phyloP scores from a whole-genome alignment of 306 rosid genomes.

The Pyrus pyrifolia region DNA sequence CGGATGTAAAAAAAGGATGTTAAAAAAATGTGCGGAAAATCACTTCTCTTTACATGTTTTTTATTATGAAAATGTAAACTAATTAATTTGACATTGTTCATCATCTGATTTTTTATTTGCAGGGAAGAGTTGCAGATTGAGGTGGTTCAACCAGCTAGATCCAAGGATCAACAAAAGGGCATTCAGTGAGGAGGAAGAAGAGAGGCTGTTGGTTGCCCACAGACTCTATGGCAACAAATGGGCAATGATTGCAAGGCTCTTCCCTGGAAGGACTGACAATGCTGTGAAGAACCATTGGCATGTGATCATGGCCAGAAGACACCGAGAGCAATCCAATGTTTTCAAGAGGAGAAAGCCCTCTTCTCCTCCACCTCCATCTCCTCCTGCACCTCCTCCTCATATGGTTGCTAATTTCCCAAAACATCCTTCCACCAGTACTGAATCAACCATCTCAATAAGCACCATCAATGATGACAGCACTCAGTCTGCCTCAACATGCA shows the following conservation, averaged over 20 bases:
- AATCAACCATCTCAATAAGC: conserved; percentile 49
- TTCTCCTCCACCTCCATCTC: conserved; percentile 8
- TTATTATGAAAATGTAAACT: not conserved
- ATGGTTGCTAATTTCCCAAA: conserved; percentile 14
- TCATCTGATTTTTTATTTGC: not conserved
- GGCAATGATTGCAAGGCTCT: conserved; percentile 80
- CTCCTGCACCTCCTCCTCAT: conserved; percentile 7
- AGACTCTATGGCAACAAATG: conserved; percentile 79
- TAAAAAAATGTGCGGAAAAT: too few species aligned
- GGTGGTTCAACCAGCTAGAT: conserved; percentile 92
- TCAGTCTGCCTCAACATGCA: conserved; percentile 51
- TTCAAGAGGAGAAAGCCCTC: conserved; percentile 50
- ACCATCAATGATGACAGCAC: conserved; percentile 31
- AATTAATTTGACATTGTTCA: not conserved
- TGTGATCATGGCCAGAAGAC: conserved; percentile 78
- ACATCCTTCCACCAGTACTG: conserved; percentile 35
- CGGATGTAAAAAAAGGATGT: not conserved
- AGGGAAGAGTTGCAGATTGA: conserved; percentile 93
- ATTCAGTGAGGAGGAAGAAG: conserved; percentile 74
- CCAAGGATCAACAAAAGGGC: conserved; percentile 70
- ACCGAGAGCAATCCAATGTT: conserved; percentile 49
- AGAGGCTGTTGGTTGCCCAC: conserved; percentile 54
- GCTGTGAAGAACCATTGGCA: conserved; percentile 97
- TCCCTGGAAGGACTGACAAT: conserved; percentile 91
- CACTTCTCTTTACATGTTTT: not conserved